Percentiles rank a stretch among this genome's conserved stretches.
These are phyloP conservation scores for Galerina sulciceps DNA, from an alignment of 768 basidiomycete genomes.

Conservation along the genomic window DNA sequence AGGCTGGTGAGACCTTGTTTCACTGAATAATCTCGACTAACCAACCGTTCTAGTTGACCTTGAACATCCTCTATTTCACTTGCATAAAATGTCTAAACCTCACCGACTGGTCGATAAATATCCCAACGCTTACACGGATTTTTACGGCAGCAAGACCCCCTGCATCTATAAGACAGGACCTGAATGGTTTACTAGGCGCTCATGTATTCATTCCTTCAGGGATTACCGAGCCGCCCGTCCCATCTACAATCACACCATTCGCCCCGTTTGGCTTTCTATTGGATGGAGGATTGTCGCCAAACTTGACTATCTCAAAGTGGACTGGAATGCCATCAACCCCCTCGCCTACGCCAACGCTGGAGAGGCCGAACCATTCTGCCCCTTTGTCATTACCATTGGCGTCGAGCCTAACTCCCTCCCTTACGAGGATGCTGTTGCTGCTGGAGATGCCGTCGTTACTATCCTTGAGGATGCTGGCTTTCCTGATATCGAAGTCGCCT, in stretches of 20 bases:
- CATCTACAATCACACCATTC: conserved; percentile 31
- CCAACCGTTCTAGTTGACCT: too few relatives aligned
- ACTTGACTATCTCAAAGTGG: conserved; percentile 29
- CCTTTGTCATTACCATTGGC: conserved; percentile 33
- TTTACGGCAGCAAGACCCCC: conserved; percentile 26
- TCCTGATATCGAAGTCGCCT: conserved; percentile 36
- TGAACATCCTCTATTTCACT: too few relatives aligned
- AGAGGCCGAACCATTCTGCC: conserved; percentile 20
- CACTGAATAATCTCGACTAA: too few relatives aligned
- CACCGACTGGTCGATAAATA: conserved; percentile 1
- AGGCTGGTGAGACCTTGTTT: too few relatives aligned
- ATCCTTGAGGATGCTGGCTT: conserved; percentile 32
- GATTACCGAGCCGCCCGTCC: conserved; percentile 26
- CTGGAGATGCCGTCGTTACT: conserved; percentile 24
- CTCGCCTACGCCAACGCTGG: conserved; percentile 32
- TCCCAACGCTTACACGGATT: conserved; percentile 27
- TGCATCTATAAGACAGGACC: conserved; percentile 32
- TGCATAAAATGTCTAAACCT: neutral
- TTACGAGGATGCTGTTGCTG: conserved; percentile 27
- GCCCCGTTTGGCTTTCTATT: conserved; percentile 26
- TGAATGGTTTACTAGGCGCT: conserved; percentile 27
- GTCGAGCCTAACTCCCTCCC: conserved; percentile 32
- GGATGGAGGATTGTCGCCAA: conserved; percentile 20
- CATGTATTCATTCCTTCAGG: conserved; percentile 19
- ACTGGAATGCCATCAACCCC: conserved; percentile 34